Evolutionary conservation across 2,329 filamentous ascomycete species (phyloP), one percentile per base, ranked within the genome.

Genomic region (Stachybotrys chlorohalonatus): DNA sequence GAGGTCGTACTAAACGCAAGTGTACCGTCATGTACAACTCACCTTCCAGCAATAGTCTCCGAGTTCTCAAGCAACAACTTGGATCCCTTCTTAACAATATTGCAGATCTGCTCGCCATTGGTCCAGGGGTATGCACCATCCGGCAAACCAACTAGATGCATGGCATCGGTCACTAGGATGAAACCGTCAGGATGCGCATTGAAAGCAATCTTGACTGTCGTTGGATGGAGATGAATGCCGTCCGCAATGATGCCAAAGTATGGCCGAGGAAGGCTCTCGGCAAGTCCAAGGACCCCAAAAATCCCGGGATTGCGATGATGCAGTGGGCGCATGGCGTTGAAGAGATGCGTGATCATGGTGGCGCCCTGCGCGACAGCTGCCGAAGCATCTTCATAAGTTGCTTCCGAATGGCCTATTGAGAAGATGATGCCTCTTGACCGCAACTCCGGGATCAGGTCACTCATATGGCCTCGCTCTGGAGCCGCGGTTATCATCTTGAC

Each of bases 161-260:
- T 95, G 6, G 91, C 91, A 69, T 96, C 92, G 0, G 92, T 96
- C 49, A 96, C 91, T 6, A 96, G 81, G 57, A 96, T 87, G 64
- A 94, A 85, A 1, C 92, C 92, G 5, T 86, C 81, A 0, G 90
- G 90, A 65, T 96, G 89, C 0, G 90, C 86, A 60, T 89, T 89
- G 75, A 86, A 95, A 1, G 92, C 91, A 57, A 96, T 93, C 69
- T 91, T 92, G 70, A 96, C 84, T 0, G 88, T 89, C 1, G 90
- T 92, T 0, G 90, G 89, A 63, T 96, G 91, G 36, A 96, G 76
- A 67, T 96, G 92, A 58, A 95, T 90, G 17, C 92, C 92, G 66
- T 96, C 92, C 4, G 89, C 84, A 57, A 96, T 96, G 64, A 96
- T 82, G 56, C 92, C 92, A 68, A 93, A 96, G 69, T 81, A 96